Conservation (phyloP, 495 filamentous ascomycete genomes). For the Chlorociboria aeruginascens region DNA sequence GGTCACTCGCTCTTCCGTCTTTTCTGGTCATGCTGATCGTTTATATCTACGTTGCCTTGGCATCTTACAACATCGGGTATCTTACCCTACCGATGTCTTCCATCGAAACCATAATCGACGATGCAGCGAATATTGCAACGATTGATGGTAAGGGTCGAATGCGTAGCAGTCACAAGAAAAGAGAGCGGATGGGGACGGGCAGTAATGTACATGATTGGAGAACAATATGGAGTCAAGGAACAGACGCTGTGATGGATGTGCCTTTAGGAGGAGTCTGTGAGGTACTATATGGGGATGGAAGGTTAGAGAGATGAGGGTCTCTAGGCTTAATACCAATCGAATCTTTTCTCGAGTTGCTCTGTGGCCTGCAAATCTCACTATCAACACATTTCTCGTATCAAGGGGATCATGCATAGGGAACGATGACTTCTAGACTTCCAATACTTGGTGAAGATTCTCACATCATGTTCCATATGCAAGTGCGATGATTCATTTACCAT, state of each 20-base stretch:
- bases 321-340: no score
- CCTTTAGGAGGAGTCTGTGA: constrained; percentile 96
- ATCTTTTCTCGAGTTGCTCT: no score
- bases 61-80: constrained; percentile 79
- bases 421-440: no score
- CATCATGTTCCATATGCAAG: no score
- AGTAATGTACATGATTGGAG: constrained; percentile 47
- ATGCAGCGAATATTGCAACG: constrained; percentile 72
- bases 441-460: no score
- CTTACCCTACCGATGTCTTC: constrained; percentile 70
- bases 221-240: constrained; percentile 77
- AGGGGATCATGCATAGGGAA: no score
- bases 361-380: no score
- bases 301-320: constrained; percentile 24
- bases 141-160: constrained; percentile 57
- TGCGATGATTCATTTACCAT: no score
- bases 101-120: constrained; percentile 87
- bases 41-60: constrained; percentile 90
- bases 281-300: constrained; percentile 56
- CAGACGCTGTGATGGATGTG: constrained; percentile 96
- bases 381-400: no score
- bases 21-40: constrained; percentile 82
- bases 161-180: constrained; percentile 34
- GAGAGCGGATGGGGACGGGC: constrained; percentile 36
- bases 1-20: constrained; percentile 81